Base-by-base conservation (phyloP, 1,284 basidiomycete genomes). In the Kwoniella shivajii region DNA sequence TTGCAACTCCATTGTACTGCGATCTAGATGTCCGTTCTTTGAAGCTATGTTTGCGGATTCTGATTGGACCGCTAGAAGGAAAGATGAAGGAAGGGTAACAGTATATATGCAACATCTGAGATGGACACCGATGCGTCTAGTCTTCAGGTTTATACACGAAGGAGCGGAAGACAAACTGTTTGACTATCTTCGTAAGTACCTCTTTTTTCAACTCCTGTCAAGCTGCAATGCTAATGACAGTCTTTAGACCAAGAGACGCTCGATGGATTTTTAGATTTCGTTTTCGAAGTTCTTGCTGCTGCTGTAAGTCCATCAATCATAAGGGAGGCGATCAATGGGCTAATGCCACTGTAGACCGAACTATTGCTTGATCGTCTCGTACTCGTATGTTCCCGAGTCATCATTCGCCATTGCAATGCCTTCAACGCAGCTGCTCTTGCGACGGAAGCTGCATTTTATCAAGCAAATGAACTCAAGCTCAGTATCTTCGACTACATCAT, bases 11-110 rank as follows among this genome's bases (percentile, higher is more conserved):
- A 74, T 82, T 10, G 75, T 98, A 16, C 81, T 99, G 18, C 83
- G 91, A 2, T 85, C 90, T 0, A 84, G 95, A 2, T 94, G 89
- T 41, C 84, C 86, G 1, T 90, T 97, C 72, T 97, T 98, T 71
- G 80, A 85, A 6, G 84, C 85, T n/a, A 88, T 99, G 74, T 92
- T 95, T 72, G 86, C 86, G 47, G 86, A 92, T 65, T 80, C 82
- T 24, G 90, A 86, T 38, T 98, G 95, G 92, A 90, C 89, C 3
- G 69, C 63, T 20, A 80, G 81, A 22, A 81, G 80, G n/a, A 64
- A 69, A 9, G 79, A 84, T 11, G 62, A 60, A 20, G 81, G 83
- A 2, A 66, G 73, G 14, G 72, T 96, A 13, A 76, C 77, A 1
- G 76, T 98, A 43, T 80, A 91, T 63, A 81, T 97, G 81, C 75